Conservation (phyloP, 1,284 basidiomycete species). For the Sporisorium exsertum region DNA sequence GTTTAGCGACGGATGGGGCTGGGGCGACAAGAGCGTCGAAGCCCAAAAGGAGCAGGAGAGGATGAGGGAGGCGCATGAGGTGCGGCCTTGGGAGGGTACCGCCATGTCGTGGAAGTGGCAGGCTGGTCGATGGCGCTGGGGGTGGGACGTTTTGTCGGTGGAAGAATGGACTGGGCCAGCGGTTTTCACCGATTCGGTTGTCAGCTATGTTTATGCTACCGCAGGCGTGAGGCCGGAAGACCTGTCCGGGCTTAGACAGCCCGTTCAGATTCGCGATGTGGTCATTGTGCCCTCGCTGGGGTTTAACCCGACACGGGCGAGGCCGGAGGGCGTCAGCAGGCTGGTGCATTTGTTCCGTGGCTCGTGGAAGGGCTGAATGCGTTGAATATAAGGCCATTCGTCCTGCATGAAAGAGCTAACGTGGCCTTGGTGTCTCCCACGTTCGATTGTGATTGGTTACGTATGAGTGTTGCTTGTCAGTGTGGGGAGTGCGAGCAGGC, state of each 20-base stretch:
- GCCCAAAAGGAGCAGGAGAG: conserved; percentile 23
- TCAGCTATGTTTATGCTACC: conserved; percentile 47
- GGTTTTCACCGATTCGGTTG: conserved; percentile 42
- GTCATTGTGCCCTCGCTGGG: conserved; percentile 36
- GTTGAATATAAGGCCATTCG: no score
- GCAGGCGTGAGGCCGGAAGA: conserved; percentile 50
- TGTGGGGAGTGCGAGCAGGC: no score
- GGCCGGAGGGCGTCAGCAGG: conserved; percentile 18
- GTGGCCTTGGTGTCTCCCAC: no score
- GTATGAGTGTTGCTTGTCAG: no score
- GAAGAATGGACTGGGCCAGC: conserved; percentile 56
- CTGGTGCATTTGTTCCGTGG: conserved; percentile 51
- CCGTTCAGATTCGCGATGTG: conserved; percentile 48
- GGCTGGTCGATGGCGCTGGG: conserved; percentile 46
- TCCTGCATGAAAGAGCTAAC: no score
- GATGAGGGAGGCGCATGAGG: conserved; percentile 12
- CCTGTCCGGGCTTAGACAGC: conserved; percentile 27
- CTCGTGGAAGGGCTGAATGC: conserved; percentile 35
- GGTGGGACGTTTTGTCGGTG: conserved; percentile 36
- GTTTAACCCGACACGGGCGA: conserved; percentile 31
- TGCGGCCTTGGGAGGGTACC: conserved; percentile 39
- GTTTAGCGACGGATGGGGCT: conserved; percentile 44
- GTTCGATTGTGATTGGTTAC: no score
- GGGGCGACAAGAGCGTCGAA: conserved; percentile 27
- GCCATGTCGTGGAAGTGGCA: conserved; percentile 47